phyloP scores from a whole-genome alignment of 805 yeast species.

The Aciculoconidium aculeatum region DNA sequence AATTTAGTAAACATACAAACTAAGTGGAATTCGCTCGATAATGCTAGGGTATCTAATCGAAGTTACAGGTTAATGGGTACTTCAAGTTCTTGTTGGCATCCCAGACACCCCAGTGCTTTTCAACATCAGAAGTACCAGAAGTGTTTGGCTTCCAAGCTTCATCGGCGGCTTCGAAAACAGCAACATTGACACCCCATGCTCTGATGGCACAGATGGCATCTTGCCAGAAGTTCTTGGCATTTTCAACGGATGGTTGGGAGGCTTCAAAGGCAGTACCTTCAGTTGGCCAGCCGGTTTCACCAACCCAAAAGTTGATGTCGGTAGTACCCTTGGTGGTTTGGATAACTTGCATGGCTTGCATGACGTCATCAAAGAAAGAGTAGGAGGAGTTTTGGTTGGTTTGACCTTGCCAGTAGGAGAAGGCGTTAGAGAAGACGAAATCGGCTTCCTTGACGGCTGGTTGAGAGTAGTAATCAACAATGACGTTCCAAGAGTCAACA shows the following conservation, averaged over 20 bases:
- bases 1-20: conserved; percentile 2
- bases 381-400: conserved; percentile 73
- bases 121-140: conserved; percentile 80
- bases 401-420: conserved; percentile 99
- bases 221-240: conserved; percentile 80
- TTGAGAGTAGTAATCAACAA: conserved; percentile 70
- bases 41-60: conserved; percentile 11
- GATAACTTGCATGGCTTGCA: conserved; percentile 90
- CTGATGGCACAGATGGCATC: conserved; percentile 88
- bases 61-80: conserved; percentile 32
- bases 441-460: conserved; percentile 80
- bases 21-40: no score
- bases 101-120: conserved; percentile 94
- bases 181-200: conserved; percentile 92
- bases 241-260: conserved; percentile 62
- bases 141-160: conserved; percentile 95
- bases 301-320: conserved; percentile 88
- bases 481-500: conserved; percentile 92
- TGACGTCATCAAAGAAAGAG: conserved; percentile 93
- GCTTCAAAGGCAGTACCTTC: conserved; percentile 67
- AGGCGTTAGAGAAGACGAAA: conserved; percentile 86
- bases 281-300: conserved; percentile 98
- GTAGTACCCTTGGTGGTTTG: conserved; percentile 84
- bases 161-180: conserved; percentile 91
- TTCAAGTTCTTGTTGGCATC: conserved; percentile 41